Base-by-base conservation (phyloP, 2,329 filamentous ascomycete species). In the Penicillium sp. region DNA sequence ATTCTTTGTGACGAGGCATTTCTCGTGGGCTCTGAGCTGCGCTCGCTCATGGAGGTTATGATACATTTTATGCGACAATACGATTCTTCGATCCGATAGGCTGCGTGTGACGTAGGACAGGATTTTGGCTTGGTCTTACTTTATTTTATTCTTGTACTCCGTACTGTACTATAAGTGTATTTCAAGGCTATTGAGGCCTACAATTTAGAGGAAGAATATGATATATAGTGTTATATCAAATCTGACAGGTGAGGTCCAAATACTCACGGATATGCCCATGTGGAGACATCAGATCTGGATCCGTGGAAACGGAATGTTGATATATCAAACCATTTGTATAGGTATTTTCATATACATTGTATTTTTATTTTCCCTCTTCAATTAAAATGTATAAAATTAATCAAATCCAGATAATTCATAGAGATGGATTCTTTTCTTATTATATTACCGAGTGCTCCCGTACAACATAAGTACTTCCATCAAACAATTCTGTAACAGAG, bases 21-120 rank as follows among this genome's bases (percentile, higher is more conserved):
- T 53, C 48, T 54, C n/a, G 6, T 15, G 38, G 57, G 58, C 53
- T 56, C 15, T 64, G 66, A 70, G 70, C 68, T 68, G 69, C 49
- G 64, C 68, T 72, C 63, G 67, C 61, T 61, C 49, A 47, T 48
- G 15, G 57, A 54, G 15, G 21, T 54, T 50, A 38, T 44, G 42
- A 43, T 25, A 35, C 35, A 49, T n/a, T 48, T 43, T 27, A 53
- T 42, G 36, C 9, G 31, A 45, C 25, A 31, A 47, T 47, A 29
- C 47, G 41, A 52, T 45, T 48, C 19, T 47, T 48, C 19, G 7
- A 33, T 31, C 43, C 10, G 21, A 49, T 49, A 33, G 19, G 52
- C 12, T 45, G 25, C n/a, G 3, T 41, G 27, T 42, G 52, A 42
- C 27, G 43, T 55, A 55, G 25, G n/a, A 50, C 47, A 31, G 21